Percentiles rank a stretch among this genome's conserved stretches.
These are phyloP conservation scores for Fusarium verrucosum DNA, from an alignment of 2,329 filamentous ascomycete species.

Conservation along the genomic window DNA sequence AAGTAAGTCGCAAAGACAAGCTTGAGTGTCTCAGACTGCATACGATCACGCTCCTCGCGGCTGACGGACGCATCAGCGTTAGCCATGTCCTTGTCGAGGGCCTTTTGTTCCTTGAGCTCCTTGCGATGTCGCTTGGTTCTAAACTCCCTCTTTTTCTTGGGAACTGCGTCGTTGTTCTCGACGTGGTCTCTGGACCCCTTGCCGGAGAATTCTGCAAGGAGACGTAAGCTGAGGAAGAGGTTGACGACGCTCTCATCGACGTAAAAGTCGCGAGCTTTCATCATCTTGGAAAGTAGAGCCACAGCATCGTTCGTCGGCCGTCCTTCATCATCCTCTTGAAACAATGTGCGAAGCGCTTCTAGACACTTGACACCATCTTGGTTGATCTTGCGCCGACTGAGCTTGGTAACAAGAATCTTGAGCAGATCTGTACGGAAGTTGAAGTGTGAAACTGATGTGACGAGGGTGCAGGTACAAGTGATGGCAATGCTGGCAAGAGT, in stretches of 20 bases:
- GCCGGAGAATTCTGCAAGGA: slow-evolving; percentile 86
- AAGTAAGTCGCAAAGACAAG: slow-evolving; percentile 96
- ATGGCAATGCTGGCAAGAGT: slow-evolving; percentile 79
- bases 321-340: slow-evolving; percentile 88
- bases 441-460: slow-evolving; percentile 90
- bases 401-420: slow-evolving; percentile 84
- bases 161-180: slow-evolving; percentile 64
- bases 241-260: slow-evolving; percentile 89
- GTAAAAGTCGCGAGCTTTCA: slow-evolving; percentile 84
- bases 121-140: slow-evolving; percentile 90
- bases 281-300: slow-evolving; percentile 88
- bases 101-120: slow-evolving; percentile 82
- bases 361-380: slow-evolving; percentile 80
- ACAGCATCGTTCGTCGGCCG: slow-evolving; percentile 88
- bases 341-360: slow-evolving; percentile 81
- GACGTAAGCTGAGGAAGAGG: slow-evolving; percentile 86
- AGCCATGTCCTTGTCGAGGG: slow-evolving; percentile 90
- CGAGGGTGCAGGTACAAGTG: slow-evolving; percentile 82
- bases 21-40: slow-evolving; percentile 96
- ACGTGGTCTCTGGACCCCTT: slow-evolving; percentile 83
- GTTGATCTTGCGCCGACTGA: slow-evolving; percentile 77
- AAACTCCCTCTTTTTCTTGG: slow-evolving; percentile 79
- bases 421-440: slow-evolving; percentile 92
- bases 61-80: slow-evolving; percentile 90
- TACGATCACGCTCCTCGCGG: slow-evolving; percentile 90